Percentiles rank a stretch among this genome's conserved stretches.
Evolutionary conservation across 805 yeast genomes (phyloP).

Genomic region (Scheffersomyces ergatensis): DNA sequence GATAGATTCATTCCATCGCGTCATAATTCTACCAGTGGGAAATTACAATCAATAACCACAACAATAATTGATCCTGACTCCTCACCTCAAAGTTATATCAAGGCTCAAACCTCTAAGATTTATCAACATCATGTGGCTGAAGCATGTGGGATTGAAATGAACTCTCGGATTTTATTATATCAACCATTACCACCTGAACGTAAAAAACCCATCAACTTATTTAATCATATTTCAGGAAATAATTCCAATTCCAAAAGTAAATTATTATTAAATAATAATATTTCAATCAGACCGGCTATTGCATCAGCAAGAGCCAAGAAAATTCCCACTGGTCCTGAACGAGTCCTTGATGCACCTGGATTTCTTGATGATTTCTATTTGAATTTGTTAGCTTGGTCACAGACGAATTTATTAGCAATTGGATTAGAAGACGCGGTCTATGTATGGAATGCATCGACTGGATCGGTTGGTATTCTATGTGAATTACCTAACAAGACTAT

Average conservation of each 20-base stretch:
- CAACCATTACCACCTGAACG: slow-evolving; percentile 81
- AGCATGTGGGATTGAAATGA: slow-evolving; percentile 87
- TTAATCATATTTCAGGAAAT: slow-evolving; percentile 18
- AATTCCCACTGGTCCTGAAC: slow-evolving; percentile 83
- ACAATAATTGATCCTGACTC: slow-evolving; percentile 42
- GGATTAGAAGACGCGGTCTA: slow-evolving; percentile 83
- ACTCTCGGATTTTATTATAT: slow-evolving; percentile 80
- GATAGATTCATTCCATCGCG: slow-evolving; percentile 46
- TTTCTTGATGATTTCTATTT: slow-evolving; percentile 89
- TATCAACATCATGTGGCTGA: slow-evolving; percentile 85
- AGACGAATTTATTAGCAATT: slow-evolving; percentile 76
- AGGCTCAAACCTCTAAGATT: slow-evolving; percentile 50
- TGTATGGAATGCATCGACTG: slow-evolving; percentile 88
- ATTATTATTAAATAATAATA: slow-evolving; percentile 24
- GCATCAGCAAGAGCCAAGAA: slow-evolving; percentile 71
- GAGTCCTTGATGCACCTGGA: slow-evolving; percentile 96
- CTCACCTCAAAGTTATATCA: slow-evolving; percentile 54
- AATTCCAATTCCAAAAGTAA: slow-evolving; percentile 14
- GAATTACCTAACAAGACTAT: slow-evolving; percentile 48
- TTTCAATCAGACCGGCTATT: slow-evolving; percentile 42
- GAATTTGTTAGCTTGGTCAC: slow-evolving; percentile 85
- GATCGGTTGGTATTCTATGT: slow-evolving; percentile 67
- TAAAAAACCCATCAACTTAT: slow-evolving; percentile 33
- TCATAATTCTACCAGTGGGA: slow-evolving; percentile 38
- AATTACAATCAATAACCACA: slow-evolving; percentile 30